Evolutionary conservation across 1,139 yeast species (phyloP).

Genomic region (Kodamaea ohmeri): DNA sequence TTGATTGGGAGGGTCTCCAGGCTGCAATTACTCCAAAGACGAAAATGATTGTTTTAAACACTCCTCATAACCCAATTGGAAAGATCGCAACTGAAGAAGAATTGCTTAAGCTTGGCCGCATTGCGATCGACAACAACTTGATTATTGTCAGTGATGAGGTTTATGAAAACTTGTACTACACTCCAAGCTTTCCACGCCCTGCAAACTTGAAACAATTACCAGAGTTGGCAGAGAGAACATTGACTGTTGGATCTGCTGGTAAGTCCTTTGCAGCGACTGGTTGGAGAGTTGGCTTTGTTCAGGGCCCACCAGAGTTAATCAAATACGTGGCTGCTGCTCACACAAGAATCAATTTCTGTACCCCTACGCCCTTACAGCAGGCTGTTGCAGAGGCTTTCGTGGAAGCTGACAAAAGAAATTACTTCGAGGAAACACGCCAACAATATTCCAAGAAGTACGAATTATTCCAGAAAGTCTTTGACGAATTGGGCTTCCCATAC

Average conservation of each 20-base stretch:
- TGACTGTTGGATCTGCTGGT: slow-evolving; percentile 96
- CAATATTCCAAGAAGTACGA: slow-evolving; percentile 69
- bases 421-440: slow-evolving; percentile 66
- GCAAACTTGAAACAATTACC: slow-evolving; percentile 69
- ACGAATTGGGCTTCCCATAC: slow-evolving; percentile 83
- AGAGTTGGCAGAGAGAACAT: slow-evolving; percentile 72
- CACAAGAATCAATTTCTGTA: slow-evolving; percentile 84
- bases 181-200: slow-evolving; percentile 69
- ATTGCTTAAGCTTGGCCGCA: slow-evolving; percentile 66
- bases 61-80: slow-evolving; percentile 97
- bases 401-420: slow-evolving; percentile 57
- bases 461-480: slow-evolving; percentile 72
- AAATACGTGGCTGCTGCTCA: slow-evolving; percentile 86
- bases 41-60: slow-evolving; percentile 80
- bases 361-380: slow-evolving; percentile 92
- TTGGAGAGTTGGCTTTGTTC: slow-evolving; percentile 96
- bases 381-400: slow-evolving; percentile 79
- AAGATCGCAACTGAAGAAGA: slow-evolving; percentile 79
- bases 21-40: slow-evolving; percentile 70
- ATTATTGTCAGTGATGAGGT: slow-evolving; percentile 90
- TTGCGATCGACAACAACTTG: slow-evolving; percentile 81
- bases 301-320: slow-evolving; percentile 80
- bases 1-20: slow-evolving; percentile 76
- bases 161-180: slow-evolving; percentile 81
- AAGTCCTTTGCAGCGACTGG: slow-evolving; percentile 98